Percentiles rank a stretch among this genome's conserved stretches.
Evolutionary conservation across 2,329 filamentous ascomycete genomes (phyloP).

Genomic region (Colletotrichum filicis): DNA sequence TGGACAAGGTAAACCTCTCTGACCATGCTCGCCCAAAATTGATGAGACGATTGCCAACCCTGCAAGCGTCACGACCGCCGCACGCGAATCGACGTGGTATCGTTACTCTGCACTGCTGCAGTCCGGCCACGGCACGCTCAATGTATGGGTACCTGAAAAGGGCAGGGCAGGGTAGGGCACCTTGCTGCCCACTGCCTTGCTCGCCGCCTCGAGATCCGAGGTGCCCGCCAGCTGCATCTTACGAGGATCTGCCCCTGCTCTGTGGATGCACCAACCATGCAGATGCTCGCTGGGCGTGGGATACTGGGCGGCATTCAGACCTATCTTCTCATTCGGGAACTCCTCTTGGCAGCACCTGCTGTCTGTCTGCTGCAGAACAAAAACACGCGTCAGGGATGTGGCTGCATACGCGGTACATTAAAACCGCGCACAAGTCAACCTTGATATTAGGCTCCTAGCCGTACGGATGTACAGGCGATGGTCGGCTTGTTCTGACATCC

Average conservation of each 20-base stretch:
- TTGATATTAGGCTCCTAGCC: conserved; percentile 1
- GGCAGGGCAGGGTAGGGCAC: conserved; percentile 23
- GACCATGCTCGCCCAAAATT: conserved; percentile 14
- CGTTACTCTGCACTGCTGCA: not conserved
- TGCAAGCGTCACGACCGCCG: conserved; percentile 30
- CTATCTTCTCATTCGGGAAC: conserved; percentile 27
- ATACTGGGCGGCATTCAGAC: conserved; percentile 29
- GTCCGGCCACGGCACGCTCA: conserved; percentile 6
- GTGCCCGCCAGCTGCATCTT: conserved; percentile 31
- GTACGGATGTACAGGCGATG: conserved; percentile 2
- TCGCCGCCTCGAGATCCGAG: conserved; percentile 32
- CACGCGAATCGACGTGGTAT: conserved; percentile 26
- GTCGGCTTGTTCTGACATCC: conserved; percentile 17
- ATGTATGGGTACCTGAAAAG: conserved; percentile 23
- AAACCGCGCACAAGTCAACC: conserved; percentile 27
- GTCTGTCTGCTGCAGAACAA: conserved; percentile 34
- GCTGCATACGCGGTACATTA: conserved; percentile 11
- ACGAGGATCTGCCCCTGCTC: conserved; percentile 27
- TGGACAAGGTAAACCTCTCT: not conserved
- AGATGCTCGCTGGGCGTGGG: conserved; percentile 17
- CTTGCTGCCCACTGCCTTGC: conserved; percentile 16
- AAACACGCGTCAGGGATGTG: conserved; percentile 18
- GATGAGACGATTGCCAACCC: conserved; percentile 30
- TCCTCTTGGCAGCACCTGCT: conserved; percentile 20
- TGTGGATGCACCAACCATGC: conserved; percentile 21